Evolutionary conservation across 495 filamentous ascomycete genomes (phyloP), one percentile per base, ranked within the genome.

Genomic region (Letharia columbiana): DNA sequence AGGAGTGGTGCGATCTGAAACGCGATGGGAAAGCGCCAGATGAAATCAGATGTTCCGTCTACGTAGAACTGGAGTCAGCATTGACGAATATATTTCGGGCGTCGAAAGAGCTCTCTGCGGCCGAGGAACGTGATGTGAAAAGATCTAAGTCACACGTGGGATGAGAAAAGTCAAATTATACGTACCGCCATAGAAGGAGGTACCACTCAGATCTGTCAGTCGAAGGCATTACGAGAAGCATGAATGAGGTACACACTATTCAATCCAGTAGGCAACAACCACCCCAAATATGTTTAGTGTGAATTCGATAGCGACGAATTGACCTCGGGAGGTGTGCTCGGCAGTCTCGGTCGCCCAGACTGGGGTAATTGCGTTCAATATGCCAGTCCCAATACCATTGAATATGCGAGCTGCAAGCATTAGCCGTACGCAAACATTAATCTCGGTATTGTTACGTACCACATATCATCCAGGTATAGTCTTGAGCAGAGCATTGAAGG

Each of bases 221-320:
- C 2, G 15, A 47, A 47, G 3, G 15, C 17, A 2, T 8, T 15
- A 47, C 10, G 2, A 47, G 44, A 3, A 20, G 44, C 37, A 42
- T 40, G 37, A 75, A 80, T 10, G 40, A 10, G n/a, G 57, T 20
- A 76, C 79, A 23, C 73, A 83, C 79, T 84, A 89, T 71, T 80
- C 86, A n/a, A 88, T 78, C 86, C 86, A 89, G 61, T 87, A 83
- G 4, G 84, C 82, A n/a, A 86, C 78, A 3, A 85, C 81, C 20
- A 88, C 84, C 63, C 86, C 86, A 31, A 83, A 82, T 59, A 86
- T 86, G 67, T 88, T 87, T 44, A 87, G 77, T 2, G 85, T 88
- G 69, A 90, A 89, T 70, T 89, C 86, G 62, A 89, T 86, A 11
- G 86, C 83, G 60, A 89, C 83, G 67, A 89, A 89, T 60, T 86